Evolutionary conservation across 768 basidiomycete species (phyloP).

Genomic region (Amanita pallidorosea): DNA sequence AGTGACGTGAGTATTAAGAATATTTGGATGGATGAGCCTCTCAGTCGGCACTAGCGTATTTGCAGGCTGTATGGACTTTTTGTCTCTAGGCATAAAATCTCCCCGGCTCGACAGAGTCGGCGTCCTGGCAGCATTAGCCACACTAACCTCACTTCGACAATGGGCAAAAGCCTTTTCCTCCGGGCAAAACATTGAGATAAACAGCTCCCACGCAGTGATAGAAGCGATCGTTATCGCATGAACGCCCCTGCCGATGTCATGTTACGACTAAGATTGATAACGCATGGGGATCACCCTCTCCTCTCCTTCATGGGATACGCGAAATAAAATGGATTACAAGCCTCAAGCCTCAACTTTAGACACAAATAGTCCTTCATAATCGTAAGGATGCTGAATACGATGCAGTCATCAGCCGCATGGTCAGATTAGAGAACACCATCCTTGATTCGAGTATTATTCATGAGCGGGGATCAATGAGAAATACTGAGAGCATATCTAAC

Average conservation of each 20-base stretch:
- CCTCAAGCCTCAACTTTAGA: slow-evolving; percentile 6
- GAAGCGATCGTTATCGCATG: too few species aligned
- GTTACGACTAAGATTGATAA: too few species aligned
- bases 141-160: slow-evolving; percentile 15
- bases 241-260: too few species aligned
- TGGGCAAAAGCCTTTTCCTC: slow-evolving; percentile 42
- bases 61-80: background rate
- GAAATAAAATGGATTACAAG: too few species aligned
- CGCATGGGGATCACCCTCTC: background rate
- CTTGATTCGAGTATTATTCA: background rate
- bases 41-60: background rate
- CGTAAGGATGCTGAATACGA: too few species aligned
- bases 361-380: background rate
- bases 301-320: too few species aligned
- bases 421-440: too few species aligned
- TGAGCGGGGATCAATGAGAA: background rate
- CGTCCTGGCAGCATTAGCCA: background rate
- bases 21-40: background rate
- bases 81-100: slow-evolving; percentile 4
- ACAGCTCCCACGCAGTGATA: too few species aligned
- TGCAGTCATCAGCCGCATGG: background rate
- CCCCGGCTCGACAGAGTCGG: background rate
- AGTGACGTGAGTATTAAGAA: background rate
- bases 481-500: background rate
- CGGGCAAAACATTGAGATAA: slow-evolving; percentile 19